Evolutionary conservation across 495 filamentous ascomycete genomes (phyloP), one percentile per base, ranked within the genome.

Genomic region (Copromyces sp.): DNA sequence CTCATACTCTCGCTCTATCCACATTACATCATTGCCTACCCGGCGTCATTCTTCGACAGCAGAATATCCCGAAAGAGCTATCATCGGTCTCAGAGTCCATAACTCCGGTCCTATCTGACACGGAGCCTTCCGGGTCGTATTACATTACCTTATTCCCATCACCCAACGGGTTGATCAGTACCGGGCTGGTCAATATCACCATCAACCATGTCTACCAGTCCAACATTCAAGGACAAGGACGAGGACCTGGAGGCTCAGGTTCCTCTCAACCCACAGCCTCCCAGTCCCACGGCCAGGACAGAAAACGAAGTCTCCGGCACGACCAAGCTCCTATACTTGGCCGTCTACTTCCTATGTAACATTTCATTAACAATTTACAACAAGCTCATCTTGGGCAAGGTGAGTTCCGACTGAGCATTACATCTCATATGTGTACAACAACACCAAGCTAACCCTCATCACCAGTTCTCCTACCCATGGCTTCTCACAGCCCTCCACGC

Each of bases 401-500:
- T 86, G 73, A 42, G 78, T 75, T n/a, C 11, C 12, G 2, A 24
- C 35, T 59, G 14, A 17, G 45, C 41, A 16, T 44, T 70, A 73
- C 47, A 53, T 59, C 8, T 47, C 37, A 69, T 71, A 44, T 16
- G 29, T 71, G 20, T 38, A 71, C 38, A n/a, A 41, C 68, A 24
- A 38, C 70, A 71, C 44, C 41, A 71, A 53, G 44, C 70, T 39
- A 59, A 29, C 39, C 16, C 12, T 14, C 24, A 39, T 12, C 16
- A 24, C 39, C 39, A 87, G 85, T 86, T 86, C 68, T 77, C 80
- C n/a, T 89, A 86, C 68, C 87, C 87, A 69, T 89, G 86, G 82
- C 82, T 89, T 5, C 80, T 89, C 17, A 89, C 88, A 0, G 81
- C 84, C 32, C 78, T 89, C 32, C 87, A 89, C 75, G 78, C 87